Conservation (phyloP, 1,139 yeast species). For the Taphrina communis region DNA sequence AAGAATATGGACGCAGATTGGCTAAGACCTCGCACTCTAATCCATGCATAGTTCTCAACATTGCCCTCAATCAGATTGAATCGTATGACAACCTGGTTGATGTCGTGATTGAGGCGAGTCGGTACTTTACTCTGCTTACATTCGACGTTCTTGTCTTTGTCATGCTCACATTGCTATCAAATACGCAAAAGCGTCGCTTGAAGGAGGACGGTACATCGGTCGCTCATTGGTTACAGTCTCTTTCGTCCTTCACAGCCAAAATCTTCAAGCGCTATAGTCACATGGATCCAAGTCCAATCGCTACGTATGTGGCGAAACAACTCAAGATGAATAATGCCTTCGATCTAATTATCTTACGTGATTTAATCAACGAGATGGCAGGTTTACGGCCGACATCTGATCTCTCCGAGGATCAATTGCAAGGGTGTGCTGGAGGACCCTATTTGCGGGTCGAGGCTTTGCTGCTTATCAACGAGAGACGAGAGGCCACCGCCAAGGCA, state of each 20-base stretch:
- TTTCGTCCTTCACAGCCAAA: conserved; percentile 53
- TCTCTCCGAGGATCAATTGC: conserved; percentile 68
- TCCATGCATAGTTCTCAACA: conserved; percentile 73
- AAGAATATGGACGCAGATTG: conserved; percentile 74
- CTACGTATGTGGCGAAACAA: conserved; percentile 67
- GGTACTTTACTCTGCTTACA: conserved; percentile 75
- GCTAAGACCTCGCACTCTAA: conserved; percentile 79
- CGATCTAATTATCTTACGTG: conserved; percentile 72
- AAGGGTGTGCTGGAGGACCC: conserved; percentile 69
- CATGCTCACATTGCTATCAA: conserved; percentile 60
- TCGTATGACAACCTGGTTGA: conserved; percentile 87
- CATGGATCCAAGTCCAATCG: conserved; percentile 55
- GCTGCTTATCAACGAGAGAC: conserved; percentile 65
- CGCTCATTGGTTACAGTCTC: conserved; percentile 76
- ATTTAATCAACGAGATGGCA: conserved; percentile 75
- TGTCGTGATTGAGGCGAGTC: conserved; percentile 78
- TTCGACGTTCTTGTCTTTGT: conserved; percentile 87
- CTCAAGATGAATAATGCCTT: conserved; percentile 67
- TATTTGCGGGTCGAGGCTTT: conserved; percentile 64
- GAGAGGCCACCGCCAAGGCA: conserved; percentile 53
- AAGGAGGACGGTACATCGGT: conserved; percentile 84
- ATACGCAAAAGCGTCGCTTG: conserved; percentile 55
- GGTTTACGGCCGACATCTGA: conserved; percentile 76
- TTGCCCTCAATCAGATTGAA: conserved; percentile 64
- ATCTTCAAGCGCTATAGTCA: conserved; percentile 51